These are phyloP conservation scores for Yamadazyma akitaensis DNA, from an alignment of 805 yeast species.

Conservation along the genomic window DNA sequence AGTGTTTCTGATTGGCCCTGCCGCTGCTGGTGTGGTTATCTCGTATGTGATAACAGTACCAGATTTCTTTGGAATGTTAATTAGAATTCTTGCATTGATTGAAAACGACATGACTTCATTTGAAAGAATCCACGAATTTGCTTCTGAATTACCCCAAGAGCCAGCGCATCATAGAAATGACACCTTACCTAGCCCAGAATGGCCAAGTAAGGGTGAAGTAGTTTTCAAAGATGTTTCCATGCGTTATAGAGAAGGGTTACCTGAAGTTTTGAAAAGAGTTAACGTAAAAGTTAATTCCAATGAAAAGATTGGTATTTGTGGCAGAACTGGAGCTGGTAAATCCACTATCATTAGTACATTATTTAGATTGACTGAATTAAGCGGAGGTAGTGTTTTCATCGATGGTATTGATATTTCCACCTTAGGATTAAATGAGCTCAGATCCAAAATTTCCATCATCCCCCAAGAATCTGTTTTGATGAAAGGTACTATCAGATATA, in stretches of 20 bases:
- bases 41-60: constrained; percentile 33
- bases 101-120: constrained; percentile 40
- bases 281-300: constrained; percentile 43
- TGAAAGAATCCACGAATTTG: constrained; percentile 40
- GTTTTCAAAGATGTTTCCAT: constrained; percentile 47
- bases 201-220: constrained; percentile 52
- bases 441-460: constrained; percentile 60
- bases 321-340: constrained; percentile 88
- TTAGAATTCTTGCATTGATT: constrained; percentile 30
- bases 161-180: constrained; percentile 51
- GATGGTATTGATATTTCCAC: constrained; percentile 54
- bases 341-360: constrained; percentile 64
- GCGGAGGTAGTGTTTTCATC: constrained; percentile 46
- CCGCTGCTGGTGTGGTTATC: constrained; percentile 35
- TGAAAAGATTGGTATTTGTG: constrained; percentile 81
- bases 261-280: constrained; percentile 51
- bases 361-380: constrained; percentile 52
- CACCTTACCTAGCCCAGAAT: constrained; percentile 39
- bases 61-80: constrained; percentile 27
- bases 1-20: constrained; percentile 30
- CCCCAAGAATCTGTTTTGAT: constrained; percentile 72
- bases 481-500: constrained; percentile 53
- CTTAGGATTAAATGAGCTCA: constrained; percentile 50
- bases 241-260: constrained; percentile 59
- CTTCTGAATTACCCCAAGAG: constrained; percentile 61